phyloP scores from a whole-genome alignment of 1,139 yeast genomes.

The Geotrichum citri-aurantii region DNA sequence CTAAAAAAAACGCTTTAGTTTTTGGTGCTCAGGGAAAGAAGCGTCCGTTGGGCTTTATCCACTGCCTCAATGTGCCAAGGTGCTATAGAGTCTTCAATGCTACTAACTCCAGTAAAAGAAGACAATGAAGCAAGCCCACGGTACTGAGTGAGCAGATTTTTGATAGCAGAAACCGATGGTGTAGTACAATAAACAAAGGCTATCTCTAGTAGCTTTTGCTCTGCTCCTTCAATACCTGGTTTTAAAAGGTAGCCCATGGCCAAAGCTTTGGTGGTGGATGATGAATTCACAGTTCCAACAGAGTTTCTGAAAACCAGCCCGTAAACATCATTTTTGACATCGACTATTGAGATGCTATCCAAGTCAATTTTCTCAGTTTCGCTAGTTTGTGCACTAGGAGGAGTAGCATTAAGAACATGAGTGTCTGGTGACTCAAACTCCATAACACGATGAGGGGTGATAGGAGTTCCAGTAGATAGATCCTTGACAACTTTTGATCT shows the following conservation, averaged over 20 bases:
- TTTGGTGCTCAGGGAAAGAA: not conserved
- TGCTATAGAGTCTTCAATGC: conserved; percentile 39
- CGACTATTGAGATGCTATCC: conserved; percentile 29
- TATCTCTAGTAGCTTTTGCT: conserved; percentile 30
- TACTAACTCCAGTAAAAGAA: conserved; percentile 40
- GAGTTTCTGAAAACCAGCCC: conserved; percentile 49
- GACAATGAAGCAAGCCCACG: conserved; percentile 55
- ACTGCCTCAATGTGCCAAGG: conserved; percentile 91
- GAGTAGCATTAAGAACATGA: conserved; percentile 37
- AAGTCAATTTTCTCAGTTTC: conserved; percentile 21
- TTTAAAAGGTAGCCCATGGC: conserved; percentile 61
- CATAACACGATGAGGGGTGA: conserved; percentile 33
- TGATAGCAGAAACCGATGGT: conserved; percentile 42
- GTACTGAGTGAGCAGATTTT: conserved; percentile 58
- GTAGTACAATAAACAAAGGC: conserved; percentile 31
- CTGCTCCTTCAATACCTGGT: conserved; percentile 24
- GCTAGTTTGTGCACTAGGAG: conserved; percentile 27
- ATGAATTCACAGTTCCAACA: conserved; percentile 13
- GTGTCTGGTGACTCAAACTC: conserved; percentile 38
- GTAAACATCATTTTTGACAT: conserved; percentile 45
- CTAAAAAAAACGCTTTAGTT: not conserved
- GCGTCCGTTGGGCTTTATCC: conserved; percentile 40
- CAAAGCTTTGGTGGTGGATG: conserved; percentile 18
- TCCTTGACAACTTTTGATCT: conserved; percentile 6
- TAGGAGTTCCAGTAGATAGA: conserved; percentile 23